Percentiles rank a stretch among this genome's conserved stretches.
Evolutionary conservation across 306 rosid genomes (phyloP).

Genomic region (Psophocarpus tetragonolobus): DNA sequence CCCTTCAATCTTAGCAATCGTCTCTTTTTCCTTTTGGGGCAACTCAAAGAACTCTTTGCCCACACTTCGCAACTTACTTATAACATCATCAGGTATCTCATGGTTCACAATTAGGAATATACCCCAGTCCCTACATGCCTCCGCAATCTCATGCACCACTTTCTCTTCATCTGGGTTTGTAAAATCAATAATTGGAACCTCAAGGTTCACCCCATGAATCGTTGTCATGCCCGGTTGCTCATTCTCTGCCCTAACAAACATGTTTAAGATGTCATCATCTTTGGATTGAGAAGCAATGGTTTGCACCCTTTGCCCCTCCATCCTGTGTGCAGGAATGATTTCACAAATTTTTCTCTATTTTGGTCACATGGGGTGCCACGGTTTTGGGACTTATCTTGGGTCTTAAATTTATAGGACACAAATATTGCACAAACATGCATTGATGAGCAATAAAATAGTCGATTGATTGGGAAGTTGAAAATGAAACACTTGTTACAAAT

Average conservation of each 20-base stretch:
- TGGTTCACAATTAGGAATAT: constrained; percentile 70
- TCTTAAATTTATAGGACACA: too few relatives aligned
- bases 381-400: too few relatives aligned
- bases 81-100: constrained; percentile 43
- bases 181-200: constrained; percentile 52
- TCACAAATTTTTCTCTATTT: too few relatives aligned
- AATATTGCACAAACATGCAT: too few relatives aligned
- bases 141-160: constrained; percentile 11
- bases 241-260: constrained; percentile 44
- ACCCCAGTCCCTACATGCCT: constrained; percentile 56
- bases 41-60: constrained; percentile 57
- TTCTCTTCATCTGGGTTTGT: constrained; percentile 41
- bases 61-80: constrained; percentile 40
- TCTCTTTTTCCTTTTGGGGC: constrained; percentile 54
- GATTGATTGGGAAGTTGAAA: too few relatives aligned
- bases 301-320: too few relatives aligned
- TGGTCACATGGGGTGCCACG: too few relatives aligned
- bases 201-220: constrained; percentile 36
- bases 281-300: constrained; percentile 41
- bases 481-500: too few relatives aligned
- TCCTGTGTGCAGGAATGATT: too few relatives aligned
- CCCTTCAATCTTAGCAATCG: constrained; percentile 38
- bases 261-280: too few relatives aligned
- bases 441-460: too few relatives aligned
- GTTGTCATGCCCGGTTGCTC: constrained; percentile 67